phyloP scores from a whole-genome alignment of 1,139 yeast species.

The Debaryomycetaceae sp. region DNA sequence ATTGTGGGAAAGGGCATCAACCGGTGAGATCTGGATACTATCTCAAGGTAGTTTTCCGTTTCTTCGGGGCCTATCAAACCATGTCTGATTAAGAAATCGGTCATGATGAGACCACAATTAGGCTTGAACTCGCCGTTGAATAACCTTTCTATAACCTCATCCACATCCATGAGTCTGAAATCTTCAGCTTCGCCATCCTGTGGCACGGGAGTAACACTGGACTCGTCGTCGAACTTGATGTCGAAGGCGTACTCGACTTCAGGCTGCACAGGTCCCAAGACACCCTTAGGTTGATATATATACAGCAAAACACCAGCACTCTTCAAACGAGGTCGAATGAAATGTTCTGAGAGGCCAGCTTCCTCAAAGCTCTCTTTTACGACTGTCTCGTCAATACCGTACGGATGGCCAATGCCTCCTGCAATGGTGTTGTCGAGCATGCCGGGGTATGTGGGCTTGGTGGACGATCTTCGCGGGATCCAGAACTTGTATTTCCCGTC shows the following conservation, averaged over 20 bases:
- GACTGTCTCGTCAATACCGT: slow-evolving; percentile 72
- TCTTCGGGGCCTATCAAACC: slow-evolving; percentile 60
- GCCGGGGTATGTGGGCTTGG: slow-evolving; percentile 85
- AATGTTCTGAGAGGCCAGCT: slow-evolving; percentile 65
- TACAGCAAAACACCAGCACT: slow-evolving; percentile 72
- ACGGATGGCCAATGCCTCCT: slow-evolving; percentile 87
- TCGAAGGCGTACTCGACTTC: slow-evolving; percentile 85
- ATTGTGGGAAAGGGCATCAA: slow-evolving; percentile 63
- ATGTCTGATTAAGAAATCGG: slow-evolving; percentile 83
- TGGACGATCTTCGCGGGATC: slow-evolving; percentile 77
- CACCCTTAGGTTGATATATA: slow-evolving; percentile 42
- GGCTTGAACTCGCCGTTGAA: slow-evolving; percentile 71
- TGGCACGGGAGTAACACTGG: slow-evolving; percentile 58
- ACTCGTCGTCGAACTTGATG: slow-evolving; percentile 49
- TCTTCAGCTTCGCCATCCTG: slow-evolving; percentile 84
- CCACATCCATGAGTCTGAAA: slow-evolving; percentile 60
- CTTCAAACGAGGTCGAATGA: slow-evolving; percentile 43
- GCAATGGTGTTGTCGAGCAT: slow-evolving; percentile 93
- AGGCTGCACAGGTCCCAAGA: slow-evolving; percentile 69
- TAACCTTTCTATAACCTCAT: slow-evolving; percentile 51
- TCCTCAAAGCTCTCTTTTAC: slow-evolving; percentile 88
- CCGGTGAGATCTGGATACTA: slow-evolving; percentile 63
- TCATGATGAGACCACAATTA: slow-evolving; percentile 74
- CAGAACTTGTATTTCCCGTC: slow-evolving; percentile 59
- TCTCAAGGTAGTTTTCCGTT: slow-evolving; percentile 62